phyloP scores from a whole-genome alignment of 2,329 filamentous ascomycete species.

The Bipolaris bicolor region DNA sequence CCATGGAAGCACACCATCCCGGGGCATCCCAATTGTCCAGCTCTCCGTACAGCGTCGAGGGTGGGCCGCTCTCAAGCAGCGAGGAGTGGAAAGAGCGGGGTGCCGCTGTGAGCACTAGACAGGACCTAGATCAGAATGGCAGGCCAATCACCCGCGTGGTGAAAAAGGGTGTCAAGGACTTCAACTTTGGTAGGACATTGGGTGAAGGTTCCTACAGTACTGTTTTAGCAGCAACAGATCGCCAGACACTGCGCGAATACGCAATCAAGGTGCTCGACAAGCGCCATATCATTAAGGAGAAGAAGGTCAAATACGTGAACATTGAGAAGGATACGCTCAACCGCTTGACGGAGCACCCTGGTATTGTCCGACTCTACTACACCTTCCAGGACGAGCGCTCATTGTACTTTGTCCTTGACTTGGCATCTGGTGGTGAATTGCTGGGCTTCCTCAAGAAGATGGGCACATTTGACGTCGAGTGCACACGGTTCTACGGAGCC shows the following conservation, averaged over 20 bases:
- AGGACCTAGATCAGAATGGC: constrained; percentile 85
- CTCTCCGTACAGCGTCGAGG: constrained; percentile 61
- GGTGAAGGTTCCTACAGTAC: constrained; percentile 98
- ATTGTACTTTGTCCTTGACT: constrained; percentile 93
- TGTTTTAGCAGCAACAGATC: constrained; percentile 88
- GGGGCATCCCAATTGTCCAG: constrained; percentile 34
- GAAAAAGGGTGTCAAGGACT: constrained; percentile 97
- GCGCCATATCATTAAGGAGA: constrained; percentile 98
- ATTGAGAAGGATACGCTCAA: constrained; percentile 99
- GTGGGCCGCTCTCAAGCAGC: constrained; percentile 67
- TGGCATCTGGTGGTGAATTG: constrained; percentile 90
- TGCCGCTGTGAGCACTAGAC: constrained; percentile 81
- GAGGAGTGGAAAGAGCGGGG: constrained; percentile 97
- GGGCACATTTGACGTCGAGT: constrained; percentile 92
- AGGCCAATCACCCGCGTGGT: constrained; percentile 81
- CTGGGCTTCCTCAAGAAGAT: constrained; percentile 93
- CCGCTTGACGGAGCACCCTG: constrained; percentile 92
- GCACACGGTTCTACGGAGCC: constrained; percentile 89
- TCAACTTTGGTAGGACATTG: constrained; percentile 86
- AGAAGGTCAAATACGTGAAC: constrained; percentile 99
- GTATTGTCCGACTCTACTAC: constrained; percentile 95
- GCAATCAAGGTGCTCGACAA: constrained; percentile 99
- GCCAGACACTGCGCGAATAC: constrained; percentile 93
- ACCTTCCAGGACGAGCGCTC: constrained; percentile 98
- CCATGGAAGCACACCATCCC: constrained; percentile 53